Percentiles rank a stretch among this genome's conserved stretches.
phyloP scores from a whole-genome alignment of 306 rosid genomes.

The Lathyrus aphaca region DNA sequence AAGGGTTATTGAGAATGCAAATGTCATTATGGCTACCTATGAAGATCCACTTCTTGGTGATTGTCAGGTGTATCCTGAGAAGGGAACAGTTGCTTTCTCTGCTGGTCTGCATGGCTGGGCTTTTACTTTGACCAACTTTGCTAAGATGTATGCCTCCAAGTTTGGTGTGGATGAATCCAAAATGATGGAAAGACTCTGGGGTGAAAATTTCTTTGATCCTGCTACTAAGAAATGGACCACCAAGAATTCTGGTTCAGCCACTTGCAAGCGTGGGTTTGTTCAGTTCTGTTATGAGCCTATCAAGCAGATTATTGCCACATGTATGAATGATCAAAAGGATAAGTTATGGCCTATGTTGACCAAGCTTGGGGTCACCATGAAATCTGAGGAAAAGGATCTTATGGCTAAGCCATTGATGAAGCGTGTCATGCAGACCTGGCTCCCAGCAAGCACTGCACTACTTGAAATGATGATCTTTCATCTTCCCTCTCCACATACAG shows the following conservation, averaged over 20 bases:
- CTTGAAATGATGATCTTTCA: slow-evolving; percentile 95
- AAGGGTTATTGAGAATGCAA: slow-evolving; percentile 90
- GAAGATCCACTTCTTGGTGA: slow-evolving; percentile 94
- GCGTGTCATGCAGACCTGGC: slow-evolving; percentile 95
- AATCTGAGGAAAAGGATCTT: slow-evolving; percentile 75
- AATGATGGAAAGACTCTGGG: slow-evolving; percentile 75
- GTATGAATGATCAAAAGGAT: slow-evolving; percentile 96
- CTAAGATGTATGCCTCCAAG: slow-evolving; percentile 90
- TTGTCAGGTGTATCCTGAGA: slow-evolving; percentile 79
- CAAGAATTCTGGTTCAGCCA: slow-evolving; percentile 51
- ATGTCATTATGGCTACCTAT: slow-evolving; percentile 94
- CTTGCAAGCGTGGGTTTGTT: slow-evolving; percentile 72
- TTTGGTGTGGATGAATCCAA: slow-evolving; percentile 79
- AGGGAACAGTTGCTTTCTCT: slow-evolving; percentile 91
- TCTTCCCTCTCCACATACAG: slow-evolving; percentile 74
- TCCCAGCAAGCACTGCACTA: slow-evolving; percentile 74
- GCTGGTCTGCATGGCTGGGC: slow-evolving; percentile 98
- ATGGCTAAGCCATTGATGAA: slow-evolving; percentile 86
- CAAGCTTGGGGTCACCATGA: slow-evolving; percentile 74
- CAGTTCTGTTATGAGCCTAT: slow-evolving; percentile 94
- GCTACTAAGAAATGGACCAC: slow-evolving; percentile 68
- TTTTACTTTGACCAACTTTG: slow-evolving; percentile 81
- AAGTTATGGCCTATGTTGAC: slow-evolving; percentile 89
- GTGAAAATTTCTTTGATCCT: slow-evolving; percentile 62
- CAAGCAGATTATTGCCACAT: slow-evolving; percentile 72